Percentiles rank a stretch among this genome's conserved stretches.
Evolutionary conservation across 768 basidiomycete species (phyloP).

Genomic region (Collybiopsis confluens): DNA sequence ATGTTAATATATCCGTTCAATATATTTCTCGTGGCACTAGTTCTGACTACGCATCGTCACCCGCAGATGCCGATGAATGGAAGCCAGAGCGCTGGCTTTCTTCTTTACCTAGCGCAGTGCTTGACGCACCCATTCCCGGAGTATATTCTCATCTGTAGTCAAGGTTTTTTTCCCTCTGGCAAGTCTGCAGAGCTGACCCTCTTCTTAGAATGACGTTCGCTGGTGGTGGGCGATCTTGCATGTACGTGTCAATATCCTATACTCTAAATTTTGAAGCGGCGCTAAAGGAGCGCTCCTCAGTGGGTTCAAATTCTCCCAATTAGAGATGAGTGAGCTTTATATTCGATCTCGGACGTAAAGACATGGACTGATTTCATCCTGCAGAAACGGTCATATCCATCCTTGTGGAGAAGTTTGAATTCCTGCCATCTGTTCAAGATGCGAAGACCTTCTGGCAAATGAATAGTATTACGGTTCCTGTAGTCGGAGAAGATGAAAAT

Average conservation of each 20-base stretch:
- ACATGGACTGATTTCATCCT: too few species aligned
- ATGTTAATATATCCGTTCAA: background rate
- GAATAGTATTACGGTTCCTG: background rate
- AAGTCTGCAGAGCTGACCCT: background rate
- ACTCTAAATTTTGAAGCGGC: background rate
- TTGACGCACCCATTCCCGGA: constrained; percentile 28
- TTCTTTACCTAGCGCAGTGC: constrained; percentile 26
- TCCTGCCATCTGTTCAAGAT: background rate
- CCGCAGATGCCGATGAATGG: constrained; percentile 34
- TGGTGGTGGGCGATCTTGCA: constrained; percentile 35
- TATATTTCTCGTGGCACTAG: too few species aligned
- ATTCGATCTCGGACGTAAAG: background rate
- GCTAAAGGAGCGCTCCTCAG: background rate
- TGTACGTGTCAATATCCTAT: constrained; percentile 20
- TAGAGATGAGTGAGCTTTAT: constrained; percentile 2
- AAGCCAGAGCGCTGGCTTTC: constrained; percentile 42
- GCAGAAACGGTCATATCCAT: background rate
- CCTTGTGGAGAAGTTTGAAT: background rate
- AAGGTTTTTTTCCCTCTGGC: background rate
- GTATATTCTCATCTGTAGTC: constrained; percentile 31
- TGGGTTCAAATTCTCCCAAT: constrained; percentile 2
- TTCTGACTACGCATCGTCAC: too few species aligned
- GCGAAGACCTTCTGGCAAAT: background rate
- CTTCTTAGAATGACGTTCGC: constrained; percentile 37
- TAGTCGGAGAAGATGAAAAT: background rate